Conservation (phyloP, 768 basidiomycete genomes). For the Tubosaeta sp. region DNA sequence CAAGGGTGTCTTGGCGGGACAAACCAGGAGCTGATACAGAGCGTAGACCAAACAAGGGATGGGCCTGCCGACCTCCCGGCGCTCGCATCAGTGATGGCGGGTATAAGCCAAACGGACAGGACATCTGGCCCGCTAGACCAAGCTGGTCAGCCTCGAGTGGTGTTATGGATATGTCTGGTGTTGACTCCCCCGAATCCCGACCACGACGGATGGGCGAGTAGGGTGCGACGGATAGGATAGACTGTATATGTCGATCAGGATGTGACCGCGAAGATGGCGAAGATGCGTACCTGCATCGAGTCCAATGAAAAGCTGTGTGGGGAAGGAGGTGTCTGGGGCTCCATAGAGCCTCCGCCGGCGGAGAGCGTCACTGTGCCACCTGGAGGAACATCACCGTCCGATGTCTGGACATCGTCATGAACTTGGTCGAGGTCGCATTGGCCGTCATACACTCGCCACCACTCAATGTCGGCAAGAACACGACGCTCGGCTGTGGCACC, state of each 20-base stretch:
- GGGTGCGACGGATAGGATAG: constrained; percentile 49
- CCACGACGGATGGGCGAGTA: constrained; percentile 44
- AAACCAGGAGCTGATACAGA: constrained; percentile 43
- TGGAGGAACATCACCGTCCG: constrained; percentile 10
- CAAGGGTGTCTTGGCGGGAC: constrained; percentile 25
- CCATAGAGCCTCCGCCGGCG: constrained; percentile 34
- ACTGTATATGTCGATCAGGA: constrained; percentile 27
- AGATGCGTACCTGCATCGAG: constrained; percentile 24
- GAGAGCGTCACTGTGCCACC: constrained; percentile 33
- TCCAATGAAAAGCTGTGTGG: constrained; percentile 18
- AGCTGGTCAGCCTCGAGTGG: constrained; percentile 39
- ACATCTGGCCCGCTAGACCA: constrained; percentile 34
- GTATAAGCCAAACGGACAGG: constrained; percentile 34
- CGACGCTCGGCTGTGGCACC: constrained; percentile 60
- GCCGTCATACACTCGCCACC: constrained; percentile 78
- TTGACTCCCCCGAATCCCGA: constrained; percentile 51
- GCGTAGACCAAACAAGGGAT: constrained; percentile 35
- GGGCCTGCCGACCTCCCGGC: constrained; percentile 15
- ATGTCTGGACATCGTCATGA: constrained; percentile 17
- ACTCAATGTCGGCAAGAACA: constrained; percentile 83
- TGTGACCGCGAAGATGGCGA: background rate
- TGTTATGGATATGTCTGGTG: constrained; percentile 42
- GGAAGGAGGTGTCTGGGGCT: constrained; percentile 35
- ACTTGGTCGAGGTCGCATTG: constrained; percentile 42
- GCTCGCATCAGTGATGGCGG: constrained; percentile 19